Evolutionary conservation across 305 asterid genomes (phyloP).

Genomic region (Plantago lanceolata): DNA sequence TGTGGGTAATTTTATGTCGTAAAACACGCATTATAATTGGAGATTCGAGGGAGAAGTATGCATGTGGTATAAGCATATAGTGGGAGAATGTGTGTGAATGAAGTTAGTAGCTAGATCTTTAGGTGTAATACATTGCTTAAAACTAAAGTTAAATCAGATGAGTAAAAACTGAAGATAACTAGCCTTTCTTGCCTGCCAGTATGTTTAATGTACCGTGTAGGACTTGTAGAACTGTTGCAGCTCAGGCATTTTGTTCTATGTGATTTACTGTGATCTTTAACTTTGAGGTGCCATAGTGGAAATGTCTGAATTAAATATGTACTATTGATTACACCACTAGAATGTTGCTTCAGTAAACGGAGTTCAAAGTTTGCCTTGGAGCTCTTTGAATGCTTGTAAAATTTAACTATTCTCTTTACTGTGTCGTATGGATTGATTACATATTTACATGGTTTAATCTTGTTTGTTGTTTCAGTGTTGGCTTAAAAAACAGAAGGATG

Average conservation of each 20-base stretch:
- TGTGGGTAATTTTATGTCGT: background rate
- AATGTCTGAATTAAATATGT: background rate
- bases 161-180: background rate
- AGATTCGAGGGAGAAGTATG: background rate
- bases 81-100: no score
- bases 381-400: background rate
- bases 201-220: background rate
- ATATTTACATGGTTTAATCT: slow-evolving; percentile 17
- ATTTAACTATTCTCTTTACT: background rate
- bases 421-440: background rate
- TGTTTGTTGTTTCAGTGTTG: slow-evolving; percentile 55
- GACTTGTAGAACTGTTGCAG: background rate
- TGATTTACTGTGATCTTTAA: background rate
- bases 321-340: background rate
- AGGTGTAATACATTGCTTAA: background rate
- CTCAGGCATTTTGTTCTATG: background rate
- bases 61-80: no score
- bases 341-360: background rate
- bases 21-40: background rate
- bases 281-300: background rate
- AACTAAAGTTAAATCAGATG: background rate
- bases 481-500: slow-evolving; percentile 91
- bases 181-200: background rate
- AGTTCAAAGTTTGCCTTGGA: background rate
- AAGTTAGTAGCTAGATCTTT: background rate